Percentiles rank a stretch among this genome's conserved stretches.
Evolutionary conservation across 108 stramenopile species (phyloP).

Genomic region (Cyclotella cryptica): DNA sequence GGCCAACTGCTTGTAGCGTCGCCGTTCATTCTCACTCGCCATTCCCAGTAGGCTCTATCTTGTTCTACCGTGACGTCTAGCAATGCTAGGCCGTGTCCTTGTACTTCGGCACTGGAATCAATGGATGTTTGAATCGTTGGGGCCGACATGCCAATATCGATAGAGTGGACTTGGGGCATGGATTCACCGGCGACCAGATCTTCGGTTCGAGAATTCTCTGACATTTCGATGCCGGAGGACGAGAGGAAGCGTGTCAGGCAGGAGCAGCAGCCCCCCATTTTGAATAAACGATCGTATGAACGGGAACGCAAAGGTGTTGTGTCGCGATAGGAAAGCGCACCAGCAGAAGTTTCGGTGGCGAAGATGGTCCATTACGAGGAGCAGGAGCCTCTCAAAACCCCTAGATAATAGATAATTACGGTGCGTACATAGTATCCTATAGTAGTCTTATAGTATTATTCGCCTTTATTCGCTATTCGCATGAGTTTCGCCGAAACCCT

Average conservation of each 20-base stretch:
- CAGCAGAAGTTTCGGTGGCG: too few relatives aligned
- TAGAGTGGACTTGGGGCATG: constrained; percentile 59
- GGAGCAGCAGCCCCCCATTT: constrained; percentile 61
- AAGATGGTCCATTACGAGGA: too few relatives aligned
- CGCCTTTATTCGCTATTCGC: too few relatives aligned
- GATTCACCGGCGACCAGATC: constrained; percentile 48
- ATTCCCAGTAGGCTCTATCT: constrained; percentile 91
- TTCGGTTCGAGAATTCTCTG: constrained; percentile 22
- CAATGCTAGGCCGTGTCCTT: constrained; percentile 75
- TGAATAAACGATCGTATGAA: neutral
- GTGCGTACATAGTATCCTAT: too few relatives aligned
- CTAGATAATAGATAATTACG: too few relatives aligned
- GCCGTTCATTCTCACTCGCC: constrained; percentile 54
- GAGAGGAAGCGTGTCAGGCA: constrained; percentile 32
- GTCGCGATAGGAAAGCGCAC: neutral
- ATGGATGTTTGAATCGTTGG: constrained; percentile 37
- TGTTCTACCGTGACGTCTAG: constrained; percentile 76
- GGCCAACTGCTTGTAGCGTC: constrained; percentile 27
- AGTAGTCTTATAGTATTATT: too few relatives aligned
- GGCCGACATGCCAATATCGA: constrained; percentile 42
- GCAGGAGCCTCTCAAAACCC: too few relatives aligned
- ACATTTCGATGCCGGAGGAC: constrained; percentile 23
- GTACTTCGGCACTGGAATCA: constrained; percentile 40
- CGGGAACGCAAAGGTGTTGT: neutral
- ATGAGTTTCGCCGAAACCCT: too few relatives aligned